Evolutionary conservation across 441 rosid species (phyloP), one percentile per base, ranked within the genome.

Genomic region (Raphanus hybrid): DNA sequence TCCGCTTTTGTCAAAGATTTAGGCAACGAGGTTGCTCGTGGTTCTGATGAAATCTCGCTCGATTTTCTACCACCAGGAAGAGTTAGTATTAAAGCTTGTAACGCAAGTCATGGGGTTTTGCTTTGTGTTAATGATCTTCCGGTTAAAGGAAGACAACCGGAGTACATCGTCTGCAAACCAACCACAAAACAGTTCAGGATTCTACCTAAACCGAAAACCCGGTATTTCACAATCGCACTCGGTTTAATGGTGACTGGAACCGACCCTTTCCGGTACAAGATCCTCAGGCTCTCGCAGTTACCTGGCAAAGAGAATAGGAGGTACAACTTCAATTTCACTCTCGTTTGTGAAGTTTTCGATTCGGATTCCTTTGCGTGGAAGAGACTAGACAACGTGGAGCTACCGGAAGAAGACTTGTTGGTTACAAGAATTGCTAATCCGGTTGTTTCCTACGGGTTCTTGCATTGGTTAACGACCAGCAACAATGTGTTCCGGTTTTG

Each of bases 31-130:
- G 8, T 34, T 34, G 43, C 23, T 63, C 3, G 6, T 8, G 66
- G 41, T 1, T 12, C 8, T 0, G 41, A 35, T 7, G 39, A 5
- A 20, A 5, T 76, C 26, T 76, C 75, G 2, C 20, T 65, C 6
- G 68, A 71, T 7, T 77, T 71, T 27, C 12, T 71, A 16, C 75
- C 75, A 16, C 67, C 1, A 0, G 59, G 67, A 14, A 58, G 45
- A 16, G 14, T 9, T 9, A 6, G 26, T 1, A 64, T 77, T 3
- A 1, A 70, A 77, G 76, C 80, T 64, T 77, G 75, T 45, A 75
- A 77, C 9, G 8, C 80, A 77, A 41, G 67, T 41, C 52, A 77
- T 20, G 76, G 80, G 15, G 3, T 77, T 18, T 29, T 77, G 61
- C 67, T 71, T 14, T 77, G 81, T 71, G 55, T 48, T 58, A 15